Evolutionary conservation across 768 basidiomycete species (phyloP), one percentile per base, ranked within the genome.

Genomic region (Tephrocybe sp.): DNA sequence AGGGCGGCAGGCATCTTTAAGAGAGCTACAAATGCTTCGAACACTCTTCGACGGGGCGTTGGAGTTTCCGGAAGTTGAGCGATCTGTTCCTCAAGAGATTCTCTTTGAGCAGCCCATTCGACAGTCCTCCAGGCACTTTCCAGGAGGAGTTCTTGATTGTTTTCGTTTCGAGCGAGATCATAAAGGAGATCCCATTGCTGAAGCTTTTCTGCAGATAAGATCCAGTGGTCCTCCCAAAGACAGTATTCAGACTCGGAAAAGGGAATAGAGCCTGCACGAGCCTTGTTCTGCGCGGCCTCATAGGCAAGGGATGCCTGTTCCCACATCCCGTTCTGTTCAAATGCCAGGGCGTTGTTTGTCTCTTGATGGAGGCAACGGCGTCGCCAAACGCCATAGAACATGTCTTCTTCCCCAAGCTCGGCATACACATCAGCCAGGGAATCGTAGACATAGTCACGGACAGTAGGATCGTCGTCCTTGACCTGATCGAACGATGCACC

Each of bases 211-310:
- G 93, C 87, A 1, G 94, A 80, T 7, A 95, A 72, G 52, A 99
- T 89, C 96, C 97, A 99, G 66, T 99, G 97, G 65, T 99, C 97
- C 62, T 99, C 97, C 97, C 97, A 99, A 16, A 99, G 74, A 60
- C 90, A 93, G 66, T 95, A 98, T 66, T 99, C 97, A 1, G 88
- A 77, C 66, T 99, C 97, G 11, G 89, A 87, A 72, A 95, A 98
- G 1, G 94, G 85, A 47, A 97, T 83, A 5, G 80, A 72, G 4
- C 92, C 92, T 3, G 80, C 75, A 40, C 93, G 79, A 7, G 93
- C 87, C 66, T 86, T 90, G 57, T 75, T 84, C 68, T 98, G 95
- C 1, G 95, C 97, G 20, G 74, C 71, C 68, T 99, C 97, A 67
- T 99, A 98, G 35, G 86, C 79, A 53, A 76, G 82, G 34, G 89